Conservation (phyloP, 2,329 filamentous ascomycete species). For the Epichloe glyceriae region DNA sequence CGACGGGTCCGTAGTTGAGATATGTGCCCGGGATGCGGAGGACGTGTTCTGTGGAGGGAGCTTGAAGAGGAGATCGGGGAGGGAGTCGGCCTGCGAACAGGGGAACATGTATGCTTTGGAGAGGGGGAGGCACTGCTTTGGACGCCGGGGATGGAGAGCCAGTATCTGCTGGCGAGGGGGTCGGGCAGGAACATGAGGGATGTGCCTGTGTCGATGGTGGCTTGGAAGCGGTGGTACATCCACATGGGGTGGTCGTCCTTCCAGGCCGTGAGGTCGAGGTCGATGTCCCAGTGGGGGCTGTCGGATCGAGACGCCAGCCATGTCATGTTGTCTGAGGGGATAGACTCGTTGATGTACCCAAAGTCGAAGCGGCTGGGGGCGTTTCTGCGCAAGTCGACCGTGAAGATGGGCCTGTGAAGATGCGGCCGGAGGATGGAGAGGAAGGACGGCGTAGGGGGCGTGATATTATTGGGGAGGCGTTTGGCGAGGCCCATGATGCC, state of each 20-base stretch:
- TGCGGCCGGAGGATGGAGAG: slow-evolving; percentile 29
- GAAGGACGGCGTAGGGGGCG: slow-evolving; percentile 29
- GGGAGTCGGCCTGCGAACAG: slow-evolving; percentile 34
- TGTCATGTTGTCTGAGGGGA: slow-evolving; percentile 27
- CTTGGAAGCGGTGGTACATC: slow-evolving; percentile 30
- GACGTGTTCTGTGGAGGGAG: slow-evolving; percentile 35
- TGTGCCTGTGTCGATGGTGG: slow-evolving; percentile 57
- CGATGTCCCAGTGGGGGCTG: slow-evolving; percentile 27
- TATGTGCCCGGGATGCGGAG: slow-evolving; percentile 41
- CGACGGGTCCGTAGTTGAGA: slow-evolving; percentile 40
- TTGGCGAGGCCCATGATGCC: slow-evolving; percentile 41
- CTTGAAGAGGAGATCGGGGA: slow-evolving; percentile 46
- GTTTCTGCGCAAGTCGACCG: slow-evolving; percentile 35
- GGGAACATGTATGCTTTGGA: slow-evolving; percentile 43
- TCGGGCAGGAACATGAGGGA: slow-evolving; percentile 50
- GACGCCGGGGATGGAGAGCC: slow-evolving; percentile 36
- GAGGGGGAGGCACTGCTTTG: slow-evolving; percentile 33
- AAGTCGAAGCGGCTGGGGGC: slow-evolving; percentile 38
- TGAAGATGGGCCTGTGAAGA: slow-evolving; percentile 31
- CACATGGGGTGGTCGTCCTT: slow-evolving; percentile 36
- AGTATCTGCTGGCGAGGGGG: slow-evolving; percentile 46
- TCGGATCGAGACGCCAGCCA: slow-evolving; percentile 25
- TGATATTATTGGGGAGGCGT: slow-evolving; percentile 29
- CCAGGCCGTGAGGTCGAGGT: slow-evolving; percentile 35
- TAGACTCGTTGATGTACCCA: slow-evolving; percentile 30